Evolutionary conservation across 495 filamentous ascomycete genomes (phyloP).

Genomic region (Amniculicola lignicola): DNA sequence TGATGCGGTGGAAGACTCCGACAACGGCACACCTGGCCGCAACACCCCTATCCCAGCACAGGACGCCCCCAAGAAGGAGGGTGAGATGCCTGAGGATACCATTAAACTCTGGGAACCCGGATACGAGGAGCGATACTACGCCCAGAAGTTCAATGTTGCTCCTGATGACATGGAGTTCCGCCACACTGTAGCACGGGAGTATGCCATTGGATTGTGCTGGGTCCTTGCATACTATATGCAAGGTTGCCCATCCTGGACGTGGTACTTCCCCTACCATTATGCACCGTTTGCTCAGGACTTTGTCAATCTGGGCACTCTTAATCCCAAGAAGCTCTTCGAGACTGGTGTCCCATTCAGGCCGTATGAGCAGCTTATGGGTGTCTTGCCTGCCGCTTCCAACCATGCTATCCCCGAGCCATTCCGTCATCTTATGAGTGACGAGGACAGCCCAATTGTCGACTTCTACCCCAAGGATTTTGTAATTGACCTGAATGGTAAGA

Average conservation of each 20-base stretch:
- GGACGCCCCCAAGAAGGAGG: constrained; percentile 47
- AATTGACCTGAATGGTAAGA: constrained; percentile 94
- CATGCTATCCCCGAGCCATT: constrained; percentile 86
- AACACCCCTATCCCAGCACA: constrained; percentile 50
- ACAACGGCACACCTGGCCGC: constrained; percentile 56
- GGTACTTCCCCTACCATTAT: constrained; percentile 99
- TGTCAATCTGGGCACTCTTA: constrained; percentile 73
- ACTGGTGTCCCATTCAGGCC: constrained; percentile 85
- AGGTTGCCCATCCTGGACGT: constrained; percentile 95
- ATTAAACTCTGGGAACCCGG: constrained; percentile 93
- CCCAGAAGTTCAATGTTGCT: constrained; percentile 91
- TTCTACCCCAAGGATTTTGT: constrained; percentile 96
- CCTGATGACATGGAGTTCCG: constrained; percentile 76
- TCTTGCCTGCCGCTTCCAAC: constrained; percentile 86
- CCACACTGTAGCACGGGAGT: constrained; percentile 84
- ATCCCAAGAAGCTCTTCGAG: constrained; percentile 64
- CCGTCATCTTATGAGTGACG: constrained; percentile 80
- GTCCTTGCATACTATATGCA: constrained; percentile 98
- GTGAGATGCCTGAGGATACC: constrained; percentile 68
- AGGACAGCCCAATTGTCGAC: constrained; percentile 87
- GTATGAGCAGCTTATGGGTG: constrained; percentile 98
- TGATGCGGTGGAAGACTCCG: constrained; percentile 60
- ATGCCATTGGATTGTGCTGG: constrained; percentile 97
- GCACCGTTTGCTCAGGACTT: constrained; percentile 97
- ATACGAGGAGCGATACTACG: constrained; percentile 93